A percentile compares a stretch with the other conserved stretches of the same genome.
Evolutionary conservation across 306 rosid species (phyloP).

Genomic region (Begonia fuchsioides): DNA sequence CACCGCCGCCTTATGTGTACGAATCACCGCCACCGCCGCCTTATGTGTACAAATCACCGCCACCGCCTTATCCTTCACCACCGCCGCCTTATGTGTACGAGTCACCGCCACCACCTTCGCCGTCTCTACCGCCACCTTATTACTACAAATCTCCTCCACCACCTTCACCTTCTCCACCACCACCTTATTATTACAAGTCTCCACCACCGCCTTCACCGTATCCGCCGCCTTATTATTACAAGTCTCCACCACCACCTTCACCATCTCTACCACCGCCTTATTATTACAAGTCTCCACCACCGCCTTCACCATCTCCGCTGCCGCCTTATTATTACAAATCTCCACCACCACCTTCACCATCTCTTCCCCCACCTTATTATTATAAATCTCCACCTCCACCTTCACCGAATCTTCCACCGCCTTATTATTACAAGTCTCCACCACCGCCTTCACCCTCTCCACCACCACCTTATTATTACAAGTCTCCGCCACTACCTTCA

Average conservation of each 20-base stretch:
- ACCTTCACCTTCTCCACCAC: not conserved
- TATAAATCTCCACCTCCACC: too few species aligned
- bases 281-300: not conserved
- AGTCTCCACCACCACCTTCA: too few species aligned
- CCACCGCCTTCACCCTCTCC: too few species aligned
- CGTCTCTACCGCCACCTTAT: too few species aligned
- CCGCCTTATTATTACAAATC: not conserved
- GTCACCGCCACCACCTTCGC: not conserved
- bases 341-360: not conserved
- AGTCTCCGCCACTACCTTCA: too few species aligned
- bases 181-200: not conserved
- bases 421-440: too few species aligned
- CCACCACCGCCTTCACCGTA: not conserved
- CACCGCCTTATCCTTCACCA: not conserved
- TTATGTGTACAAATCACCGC: not conserved
- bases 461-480: too few species aligned
- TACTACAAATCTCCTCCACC: not conserved
- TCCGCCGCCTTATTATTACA: too few species aligned
- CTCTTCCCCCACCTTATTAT: not conserved
- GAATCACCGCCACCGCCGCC: not conserved
- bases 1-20: not conserved
- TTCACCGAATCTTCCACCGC: too few species aligned
- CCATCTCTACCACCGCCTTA: not conserved
- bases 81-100: not conserved
- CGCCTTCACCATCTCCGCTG: not conserved